These are phyloP conservation scores for Phytophthora vignae DNA, from an alignment of 352 stramenopile species.

Conservation along the genomic window DNA sequence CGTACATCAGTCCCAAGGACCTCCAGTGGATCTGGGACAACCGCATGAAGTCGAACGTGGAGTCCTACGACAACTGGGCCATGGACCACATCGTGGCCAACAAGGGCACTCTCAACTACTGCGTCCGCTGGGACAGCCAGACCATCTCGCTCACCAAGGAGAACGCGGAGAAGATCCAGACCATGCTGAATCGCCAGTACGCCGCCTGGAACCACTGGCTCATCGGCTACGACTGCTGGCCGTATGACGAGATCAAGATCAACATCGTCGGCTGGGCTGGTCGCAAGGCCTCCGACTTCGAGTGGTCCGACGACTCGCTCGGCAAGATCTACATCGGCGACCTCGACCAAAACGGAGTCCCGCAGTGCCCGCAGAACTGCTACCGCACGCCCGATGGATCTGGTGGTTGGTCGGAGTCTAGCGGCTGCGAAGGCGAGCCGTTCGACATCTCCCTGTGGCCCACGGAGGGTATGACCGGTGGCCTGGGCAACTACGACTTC, in stretches of 20 bases:
- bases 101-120: conserved; percentile 48
- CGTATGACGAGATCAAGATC: conserved; percentile 35
- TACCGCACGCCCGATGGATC: conserved; percentile 22
- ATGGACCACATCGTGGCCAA: conserved; percentile 45
- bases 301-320: conserved; percentile 47
- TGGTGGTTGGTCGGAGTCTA: conserved; percentile 6
- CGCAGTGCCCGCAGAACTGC: conserved; percentile 37
- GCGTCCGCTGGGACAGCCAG: conserved; percentile 49
- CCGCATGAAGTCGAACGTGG: conserved; percentile 11
- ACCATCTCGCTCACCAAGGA: conserved; percentile 38
- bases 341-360: conserved; percentile 28
- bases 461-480: conserved; percentile 14
- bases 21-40: conserved; percentile 37
- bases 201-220: conserved; percentile 38
- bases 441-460: too few relatives aligned
- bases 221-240: conserved; percentile 35
- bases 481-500: conserved; percentile 19
- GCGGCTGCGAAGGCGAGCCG: too few relatives aligned
- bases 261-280: conserved; percentile 30
- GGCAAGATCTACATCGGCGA: conserved; percentile 34
- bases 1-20: conserved; percentile 25
- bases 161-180: conserved; percentile 44
- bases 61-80: conserved; percentile 18
- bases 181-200: conserved; percentile 42
- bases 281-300: conserved; percentile 27